These are phyloP conservation scores for Cercospora sp. DNA, from an alignment of 2,329 filamentous ascomycete species.

Conservation along the genomic window DNA sequence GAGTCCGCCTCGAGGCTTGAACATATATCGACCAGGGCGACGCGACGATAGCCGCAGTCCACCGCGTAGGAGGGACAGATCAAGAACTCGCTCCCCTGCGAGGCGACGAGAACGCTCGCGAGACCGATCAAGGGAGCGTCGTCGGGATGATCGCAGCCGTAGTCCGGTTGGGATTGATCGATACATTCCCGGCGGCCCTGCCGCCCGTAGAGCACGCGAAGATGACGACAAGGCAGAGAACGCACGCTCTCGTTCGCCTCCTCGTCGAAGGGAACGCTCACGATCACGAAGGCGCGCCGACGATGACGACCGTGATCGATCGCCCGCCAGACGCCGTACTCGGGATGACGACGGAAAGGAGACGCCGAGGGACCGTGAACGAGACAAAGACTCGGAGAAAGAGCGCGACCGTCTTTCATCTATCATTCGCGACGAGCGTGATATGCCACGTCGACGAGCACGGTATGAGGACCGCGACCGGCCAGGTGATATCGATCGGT, in stretches of 20 bases:
- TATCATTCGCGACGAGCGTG: slow-evolving; percentile 23
- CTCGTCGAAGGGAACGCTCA: slow-evolving; percentile 12
- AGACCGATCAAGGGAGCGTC: slow-evolving; percentile 23
- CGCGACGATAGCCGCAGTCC: slow-evolving; percentile 33
- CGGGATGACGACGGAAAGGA: slow-evolving; percentile 25
- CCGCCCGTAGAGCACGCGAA: slow-evolving; percentile 17
- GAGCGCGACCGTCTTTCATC: slow-evolving; percentile 17
- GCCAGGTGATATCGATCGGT: slow-evolving; percentile 35
- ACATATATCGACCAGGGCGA: slow-evolving; percentile 24
- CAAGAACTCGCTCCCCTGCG: slow-evolving; percentile 28
- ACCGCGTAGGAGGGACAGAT: slow-evolving; percentile 25
- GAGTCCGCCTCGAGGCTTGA: slow-evolving; percentile 21
- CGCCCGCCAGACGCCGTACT: slow-evolving; percentile 11
- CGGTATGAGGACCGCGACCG: slow-evolving; percentile 36
- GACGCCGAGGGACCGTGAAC: slow-evolving; percentile 26
- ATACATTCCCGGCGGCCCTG: slow-evolving; percentile 42
- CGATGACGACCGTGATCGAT: slow-evolving; percentile 22
- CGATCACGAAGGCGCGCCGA: slow-evolving; percentile 34
- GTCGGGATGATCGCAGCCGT: slow-evolving; percentile 31
- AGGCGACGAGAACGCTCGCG: slow-evolving; percentile 21
- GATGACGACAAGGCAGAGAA: slow-evolving; percentile 22
- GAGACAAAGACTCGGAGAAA: slow-evolving; percentile 21
- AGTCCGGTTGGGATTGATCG: slow-evolving; percentile 43
- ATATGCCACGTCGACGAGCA: slow-evolving; percentile 19
- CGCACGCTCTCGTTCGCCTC: slow-evolving; percentile 12